Base-by-base conservation (phyloP, 2,329 filamentous ascomycete species). In the Cercospora sp. region DNA sequence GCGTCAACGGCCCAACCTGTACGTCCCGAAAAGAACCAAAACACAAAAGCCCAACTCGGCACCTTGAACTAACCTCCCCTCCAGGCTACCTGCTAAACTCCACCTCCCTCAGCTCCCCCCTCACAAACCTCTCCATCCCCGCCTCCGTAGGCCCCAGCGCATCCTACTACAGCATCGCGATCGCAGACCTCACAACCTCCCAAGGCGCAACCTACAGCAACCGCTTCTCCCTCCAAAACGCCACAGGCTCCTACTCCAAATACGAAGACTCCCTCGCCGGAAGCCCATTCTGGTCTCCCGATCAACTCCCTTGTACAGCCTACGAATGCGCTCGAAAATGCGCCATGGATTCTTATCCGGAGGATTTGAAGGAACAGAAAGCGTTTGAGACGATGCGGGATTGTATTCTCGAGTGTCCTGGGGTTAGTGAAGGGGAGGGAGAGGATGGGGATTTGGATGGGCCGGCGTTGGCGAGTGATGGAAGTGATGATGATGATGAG, bases 51-150 rank as follows among this genome's bases (percentile, higher is more conserved):
- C 24, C 24, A 24, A 2, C 3, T 24, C 24, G 24, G 3, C 24
- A 24, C 24, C 24, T 24, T 24, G 24, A 24, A 30, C 12, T 26
- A 24, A 10, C 6, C 58, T 66, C 63, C 43, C 43, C 9, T 37
- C 16, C 40, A 77, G 75, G 77, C 74, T 78, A 76, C 67, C 77
- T 80, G 34, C 55, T 75, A 59, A 79, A 79, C 73, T 73, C 73
- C 10, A 78, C 75, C 12, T 69, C 73, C 45, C 73, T 76, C 58
- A 65, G 71, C 16, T 49, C 57, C 59, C 75, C 76, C 6, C 64
- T 70, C n/a, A 37, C 77, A 51, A 72, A 71, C 63, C 68, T 79
- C 28, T 75, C 71, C 21, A 77, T 80, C 66, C 77, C 78, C 3
- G 72, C 76, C 49, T 63, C 70, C 53, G 73, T 79, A 18, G 77